phyloP scores from a whole-genome alignment of 129 eudicot genomes.

The Scalesia atractyloides region DNA sequence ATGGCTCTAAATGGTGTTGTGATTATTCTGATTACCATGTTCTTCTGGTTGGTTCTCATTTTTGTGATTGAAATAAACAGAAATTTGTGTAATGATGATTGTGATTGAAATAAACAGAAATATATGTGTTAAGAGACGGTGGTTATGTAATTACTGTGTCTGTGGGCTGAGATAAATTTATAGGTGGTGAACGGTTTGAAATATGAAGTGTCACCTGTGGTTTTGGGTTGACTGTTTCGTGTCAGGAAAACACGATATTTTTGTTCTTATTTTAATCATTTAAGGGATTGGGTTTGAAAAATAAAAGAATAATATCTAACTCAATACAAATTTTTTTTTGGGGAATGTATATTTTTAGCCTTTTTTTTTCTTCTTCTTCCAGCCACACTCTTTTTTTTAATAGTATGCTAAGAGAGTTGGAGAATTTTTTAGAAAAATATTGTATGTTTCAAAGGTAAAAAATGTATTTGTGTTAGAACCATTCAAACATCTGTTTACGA shows the following conservation, averaged over 20 bases:
- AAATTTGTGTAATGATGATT: neutral
- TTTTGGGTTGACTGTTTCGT: constrained; percentile 21
- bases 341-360: neutral
- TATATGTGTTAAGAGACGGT: constrained; percentile 7
- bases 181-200: constrained; percentile 16
- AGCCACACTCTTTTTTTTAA: neutral
- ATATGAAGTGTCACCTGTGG: neutral
- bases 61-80: neutral
- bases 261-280: neutral
- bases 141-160: no score
- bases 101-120: neutral
- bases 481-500: no score
- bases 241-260: constrained; percentile 1
- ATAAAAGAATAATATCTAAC: neutral
- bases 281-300: neutral
- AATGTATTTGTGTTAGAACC: no score
- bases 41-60: constrained; percentile 36
- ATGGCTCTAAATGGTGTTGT: constrained; percentile 48
- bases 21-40: constrained; percentile 39
- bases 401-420: neutral
- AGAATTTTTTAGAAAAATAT: neutral
- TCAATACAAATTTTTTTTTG: no score
- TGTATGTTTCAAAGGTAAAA: no score
- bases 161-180: neutral
- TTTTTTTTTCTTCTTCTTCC: no score